Conservation (phyloP, 2,329 filamentous ascomycete genomes). For the Rutstroemia sp. region DNA sequence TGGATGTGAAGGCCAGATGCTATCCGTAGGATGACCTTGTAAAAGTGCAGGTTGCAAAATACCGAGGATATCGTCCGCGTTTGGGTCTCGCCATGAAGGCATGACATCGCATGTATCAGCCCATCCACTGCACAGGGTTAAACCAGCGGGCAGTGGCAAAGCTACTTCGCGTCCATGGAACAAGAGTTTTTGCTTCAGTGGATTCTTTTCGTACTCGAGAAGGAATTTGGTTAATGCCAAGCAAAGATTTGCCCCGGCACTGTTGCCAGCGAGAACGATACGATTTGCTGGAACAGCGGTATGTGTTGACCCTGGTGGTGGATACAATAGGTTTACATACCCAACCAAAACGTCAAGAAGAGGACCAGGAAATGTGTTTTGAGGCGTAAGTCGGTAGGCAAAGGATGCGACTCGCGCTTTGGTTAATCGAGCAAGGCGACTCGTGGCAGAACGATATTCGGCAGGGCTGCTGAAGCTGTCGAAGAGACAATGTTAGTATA, state of each 20-base stretch:
- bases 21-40: constrained; percentile 39
- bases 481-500: not conserved
- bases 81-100: constrained; percentile 45
- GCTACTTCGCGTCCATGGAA: constrained; percentile 45
- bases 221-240: constrained; percentile 61
- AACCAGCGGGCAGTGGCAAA: constrained; percentile 56
- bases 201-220: constrained; percentile 49
- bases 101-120: constrained; percentile 59
- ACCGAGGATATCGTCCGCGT: constrained; percentile 54
- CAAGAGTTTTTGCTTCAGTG: constrained; percentile 48
- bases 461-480: not conserved
- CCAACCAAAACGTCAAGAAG: constrained; percentile 65
- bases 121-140: constrained; percentile 61
- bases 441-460: constrained; percentile 40
- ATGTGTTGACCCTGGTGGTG: constrained; percentile 60
- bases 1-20: constrained; percentile 49
- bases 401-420: constrained; percentile 58
- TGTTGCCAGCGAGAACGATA: constrained; percentile 65
- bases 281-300: constrained; percentile 54
- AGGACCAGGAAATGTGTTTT: constrained; percentile 66
- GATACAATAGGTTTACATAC: constrained; percentile 61
- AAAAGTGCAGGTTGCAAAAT: constrained; percentile 29
- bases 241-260: constrained; percentile 66
- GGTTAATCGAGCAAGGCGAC: constrained; percentile 56
- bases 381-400: constrained; percentile 67